Base-by-base conservation (phyloP, 768 basidiomycete species). In the Tephrocybe sp. region DNA sequence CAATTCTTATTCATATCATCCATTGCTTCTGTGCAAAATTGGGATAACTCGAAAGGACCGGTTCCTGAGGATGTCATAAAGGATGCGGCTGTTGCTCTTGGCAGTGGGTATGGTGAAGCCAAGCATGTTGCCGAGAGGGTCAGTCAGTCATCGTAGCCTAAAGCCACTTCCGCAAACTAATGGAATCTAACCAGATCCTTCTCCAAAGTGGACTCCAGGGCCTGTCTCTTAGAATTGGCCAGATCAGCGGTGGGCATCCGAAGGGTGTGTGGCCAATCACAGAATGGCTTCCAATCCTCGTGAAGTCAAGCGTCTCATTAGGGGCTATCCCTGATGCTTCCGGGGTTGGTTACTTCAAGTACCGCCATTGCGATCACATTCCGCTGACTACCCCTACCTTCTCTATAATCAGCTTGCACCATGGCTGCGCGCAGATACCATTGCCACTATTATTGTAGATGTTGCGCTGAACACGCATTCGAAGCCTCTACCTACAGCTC, bases 271-370 rank as follows among this genome's bases (percentile, higher is more conserved):
- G 73, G 73, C 58, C 68, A 2, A 65, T 63, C 11, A 65, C 59
- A 2, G 71, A 73, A 24, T 74, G 73, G 70, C 57, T 74, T n/a
- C 70, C 73, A 1, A 67, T 68, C 34, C 57, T 72, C 2, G 58
- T 71, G 17, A 71, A 72, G 48, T 68, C 71, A 2, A 67, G 68
- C 53, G 20, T 61, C 4, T 41, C 54, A 4, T 49, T 69, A 23
- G 64, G 63, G 14, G 61, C 52, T 4, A 50, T 70, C 17, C 71
- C 71, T 1, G 56, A 53, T 3, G 58, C 56, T 4, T 34, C 49
- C 10, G 67, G 69, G 30, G 67, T 71, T 51, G 25, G 64, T 65
- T 2, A 20, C 34, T 8, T n/a, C 34, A 36, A 7, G 5, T 47
- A 26, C 25, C n/a, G n/a, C 3, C 4, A 15, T 21, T n/a, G n/a